Base-by-base conservation (phyloP, 257 asterid species). In the Nicotiana paniculata region DNA sequence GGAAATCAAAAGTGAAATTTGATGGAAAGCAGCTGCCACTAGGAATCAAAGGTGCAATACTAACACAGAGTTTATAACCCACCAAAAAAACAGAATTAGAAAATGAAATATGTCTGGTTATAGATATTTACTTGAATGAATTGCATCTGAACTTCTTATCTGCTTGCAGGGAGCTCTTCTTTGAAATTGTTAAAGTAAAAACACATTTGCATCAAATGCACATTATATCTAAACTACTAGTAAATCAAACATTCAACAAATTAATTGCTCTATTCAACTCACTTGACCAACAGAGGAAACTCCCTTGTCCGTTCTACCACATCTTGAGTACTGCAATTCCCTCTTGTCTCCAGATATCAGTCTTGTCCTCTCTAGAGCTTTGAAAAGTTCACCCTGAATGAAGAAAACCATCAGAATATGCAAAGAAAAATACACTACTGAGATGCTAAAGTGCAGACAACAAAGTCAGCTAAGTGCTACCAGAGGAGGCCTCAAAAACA, bases 251-350 rank as follows among this genome's bases (percentile, higher is more conserved):
- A 82, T 54, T 83, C 30, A 81, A 79, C 43, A 77, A 83, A 84
- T 61, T 48, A 51, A 84, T 62, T 65, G 18, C 18, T 21, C 48
- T 26, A 17, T 79, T 67, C 74, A 79, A 87, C 92, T 87, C 89
- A 94, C 99, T 88, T 96, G 99, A 77, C 99, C 98, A 86, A 92
- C 93, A 84, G 99, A 96, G 65, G 99, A 96, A 83, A 96, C 99
- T 81, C 99, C 99, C 88, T 90, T 94, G 89, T 96, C 99, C 63
- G 98, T 96, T 90, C 99, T 90, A 84, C 99, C 99, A 85, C 99
- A 96, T 90, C 99, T 90, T 77, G 95, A 92, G 89, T 96, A 96
- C 59, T 87, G 93, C 89, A 88, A 84, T 16, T 91, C 97, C 90
- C 90, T 96, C 93, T 89, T 94, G 76, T 92, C 95, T 83, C 93